phyloP scores from a whole-genome alignment of 208 protist genomes.

The Acanthamoeba healyi region DNA sequence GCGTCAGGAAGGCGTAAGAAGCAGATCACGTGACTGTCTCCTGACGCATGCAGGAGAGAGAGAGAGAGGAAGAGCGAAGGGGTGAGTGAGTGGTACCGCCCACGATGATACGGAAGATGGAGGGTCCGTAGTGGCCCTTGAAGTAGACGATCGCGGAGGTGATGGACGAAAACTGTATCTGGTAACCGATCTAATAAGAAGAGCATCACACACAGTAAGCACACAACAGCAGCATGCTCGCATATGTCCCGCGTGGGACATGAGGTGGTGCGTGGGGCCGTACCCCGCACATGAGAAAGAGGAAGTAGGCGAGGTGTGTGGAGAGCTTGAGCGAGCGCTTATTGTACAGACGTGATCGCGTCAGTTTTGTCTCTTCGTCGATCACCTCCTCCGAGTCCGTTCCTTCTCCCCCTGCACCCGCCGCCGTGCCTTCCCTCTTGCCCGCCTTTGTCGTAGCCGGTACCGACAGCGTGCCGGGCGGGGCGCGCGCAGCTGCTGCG shows the following conservation, averaged over 20 bases:
- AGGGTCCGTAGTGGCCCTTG: conserved; percentile 48
- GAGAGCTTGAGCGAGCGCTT: neutral
- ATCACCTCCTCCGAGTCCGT: neutral
- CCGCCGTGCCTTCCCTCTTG: neutral
- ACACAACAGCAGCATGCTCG: neutral
- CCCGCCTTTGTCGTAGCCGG: too few relatives aligned
- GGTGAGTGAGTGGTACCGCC: too few relatives aligned
- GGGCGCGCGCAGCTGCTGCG: neutral
- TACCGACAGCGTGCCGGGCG: neutral
- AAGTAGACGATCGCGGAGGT: conserved; percentile 63
- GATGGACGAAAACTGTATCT: conserved; percentile 58
- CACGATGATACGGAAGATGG: conserved; percentile 61
- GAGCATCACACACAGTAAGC: neutral
- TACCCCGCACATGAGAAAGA: conserved; percentile 66
- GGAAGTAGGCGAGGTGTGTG: conserved; percentile 23
- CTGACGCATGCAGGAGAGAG: too few relatives aligned
- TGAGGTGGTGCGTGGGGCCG: neutral
- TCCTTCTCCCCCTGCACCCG: too few relatives aligned
- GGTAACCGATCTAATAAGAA: conserved; percentile 30
- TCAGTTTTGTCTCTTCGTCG: neutral
- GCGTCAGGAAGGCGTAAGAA: too few relatives aligned
- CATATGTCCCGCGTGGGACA: too few relatives aligned
- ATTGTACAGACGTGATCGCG: neutral
- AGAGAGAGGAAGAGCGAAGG: too few relatives aligned
- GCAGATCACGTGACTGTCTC: too few relatives aligned